Conservation (phyloP, 768 basidiomycete genomes). For the Glaciozyma antarctica region DNA sequence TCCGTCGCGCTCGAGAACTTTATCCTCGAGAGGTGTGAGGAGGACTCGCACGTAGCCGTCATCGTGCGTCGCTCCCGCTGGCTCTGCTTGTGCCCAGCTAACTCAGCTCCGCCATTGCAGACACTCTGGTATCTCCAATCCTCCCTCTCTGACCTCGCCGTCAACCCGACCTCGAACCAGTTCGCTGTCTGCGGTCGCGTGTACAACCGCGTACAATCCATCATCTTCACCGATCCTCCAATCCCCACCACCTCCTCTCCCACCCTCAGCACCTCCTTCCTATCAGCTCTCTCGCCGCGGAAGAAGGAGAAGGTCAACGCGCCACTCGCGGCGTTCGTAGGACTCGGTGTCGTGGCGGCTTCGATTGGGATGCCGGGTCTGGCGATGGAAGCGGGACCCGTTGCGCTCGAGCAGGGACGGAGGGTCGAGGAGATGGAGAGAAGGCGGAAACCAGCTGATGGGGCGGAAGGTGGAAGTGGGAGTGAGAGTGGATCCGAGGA, state of each 20-base stretch:
- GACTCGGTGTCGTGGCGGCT: slow-evolving; percentile 73
- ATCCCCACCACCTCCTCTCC: slow-evolving; percentile 49
- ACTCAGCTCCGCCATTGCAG: slow-evolving; percentile 42
- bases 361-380: slow-evolving; percentile 65
- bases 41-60: slow-evolving; percentile 90
- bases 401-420: slow-evolving; percentile 81
- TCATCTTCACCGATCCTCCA: slow-evolving; percentile 84
- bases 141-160: slow-evolving; percentile 65
- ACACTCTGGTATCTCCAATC: slow-evolving; percentile 99
- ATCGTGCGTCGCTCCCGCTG: slow-evolving; percentile 51
- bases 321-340: slow-evolving; percentile 64
- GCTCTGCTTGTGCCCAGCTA: neutral
- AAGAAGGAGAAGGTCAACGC: slow-evolving; percentile 57
- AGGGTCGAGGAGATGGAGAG: slow-evolving; percentile 43
- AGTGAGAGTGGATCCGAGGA: slow-evolving; percentile 22
- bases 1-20: slow-evolving; percentile 91
- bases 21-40: slow-evolving; percentile 74
- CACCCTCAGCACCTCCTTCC: slow-evolving; percentile 37
- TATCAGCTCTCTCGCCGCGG: neutral
- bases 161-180: slow-evolving; percentile 41
- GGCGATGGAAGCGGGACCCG: slow-evolving; percentile 63
- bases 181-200: slow-evolving; percentile 88
- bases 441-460: slow-evolving; percentile 17
- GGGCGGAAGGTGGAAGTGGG: slow-evolving; percentile 19
- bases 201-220: slow-evolving; percentile 83